These are phyloP conservation scores for Trypanosoma avium DNA, from an alignment of 208 protist species.

Conservation along the genomic window DNA sequence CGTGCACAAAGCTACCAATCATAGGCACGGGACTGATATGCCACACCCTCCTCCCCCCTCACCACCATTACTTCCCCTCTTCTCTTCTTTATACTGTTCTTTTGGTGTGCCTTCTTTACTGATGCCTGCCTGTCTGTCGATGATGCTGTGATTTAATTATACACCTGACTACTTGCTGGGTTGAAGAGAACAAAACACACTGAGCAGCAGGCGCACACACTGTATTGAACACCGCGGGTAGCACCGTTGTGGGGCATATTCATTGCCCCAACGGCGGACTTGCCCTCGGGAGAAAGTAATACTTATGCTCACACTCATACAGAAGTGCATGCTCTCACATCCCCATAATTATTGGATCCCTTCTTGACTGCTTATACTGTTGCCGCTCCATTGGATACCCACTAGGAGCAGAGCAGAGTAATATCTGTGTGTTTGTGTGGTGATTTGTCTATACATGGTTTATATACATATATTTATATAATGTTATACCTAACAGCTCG, in stretches of 20 bases:
- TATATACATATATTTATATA: not conserved
- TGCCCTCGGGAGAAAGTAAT: constrained; percentile 38
- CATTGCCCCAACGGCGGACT: constrained; percentile 26
- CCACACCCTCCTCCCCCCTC: not conserved
- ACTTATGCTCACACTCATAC: not conserved
- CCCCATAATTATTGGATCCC: no score
- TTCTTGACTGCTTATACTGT: no score
- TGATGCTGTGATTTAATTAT: constrained; percentile 26
- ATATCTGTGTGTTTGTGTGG: no score
- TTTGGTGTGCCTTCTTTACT: not conserved
- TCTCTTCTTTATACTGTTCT: not conserved
- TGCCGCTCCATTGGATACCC: no score
- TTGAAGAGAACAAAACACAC: not conserved
- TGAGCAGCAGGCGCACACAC: not conserved
- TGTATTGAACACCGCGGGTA: not conserved
- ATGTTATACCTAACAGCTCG: not conserved
- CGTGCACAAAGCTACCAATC: not conserved
- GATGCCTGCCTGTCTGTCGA: not conserved
- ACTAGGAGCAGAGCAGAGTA: no score
- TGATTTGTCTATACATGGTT: no score
- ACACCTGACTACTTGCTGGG: constrained; percentile 5
- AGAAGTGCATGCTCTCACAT: not conserved
- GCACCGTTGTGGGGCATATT: constrained; percentile 19
- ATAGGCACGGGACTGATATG: not conserved
- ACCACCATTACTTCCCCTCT: not conserved